Evolutionary conservation across 2,329 filamentous ascomycete genomes (phyloP).

Genomic region (Ophiostoma piceae): DNA sequence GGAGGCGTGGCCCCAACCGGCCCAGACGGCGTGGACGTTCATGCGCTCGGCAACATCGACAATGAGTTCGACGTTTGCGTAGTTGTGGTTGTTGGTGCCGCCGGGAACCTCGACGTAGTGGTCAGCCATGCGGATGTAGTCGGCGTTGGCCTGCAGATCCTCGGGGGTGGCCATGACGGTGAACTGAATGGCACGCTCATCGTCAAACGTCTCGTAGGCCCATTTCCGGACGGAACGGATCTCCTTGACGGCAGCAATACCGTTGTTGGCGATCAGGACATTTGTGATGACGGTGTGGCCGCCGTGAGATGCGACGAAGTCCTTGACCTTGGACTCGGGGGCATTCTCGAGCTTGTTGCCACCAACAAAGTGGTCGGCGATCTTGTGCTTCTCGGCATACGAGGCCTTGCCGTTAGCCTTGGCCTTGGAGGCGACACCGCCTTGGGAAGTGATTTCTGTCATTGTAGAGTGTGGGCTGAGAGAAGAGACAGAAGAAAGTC

Average conservation of each 20-base stretch:
- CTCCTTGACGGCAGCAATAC: conserved; percentile 98
- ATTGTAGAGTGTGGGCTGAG: conserved; percentile 35
- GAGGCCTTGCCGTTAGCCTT: conserved; percentile 56
- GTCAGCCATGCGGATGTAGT: conserved; percentile 99
- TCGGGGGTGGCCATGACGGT: conserved; percentile 99
- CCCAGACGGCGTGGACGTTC: conserved; percentile 98
- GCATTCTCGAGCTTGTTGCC: conserved; percentile 83
- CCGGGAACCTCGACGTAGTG: conserved; percentile 98
- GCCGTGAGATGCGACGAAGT: conserved; percentile 84
- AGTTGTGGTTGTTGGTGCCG: conserved; percentile 99
- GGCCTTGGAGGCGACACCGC: conserved; percentile 27
- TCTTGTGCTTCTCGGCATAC: conserved; percentile 73
- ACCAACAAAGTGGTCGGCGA: conserved; percentile 93
- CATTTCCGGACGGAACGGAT: conserved; percentile 99
- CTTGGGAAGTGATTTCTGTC: conserved; percentile 44
- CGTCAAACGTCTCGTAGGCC: conserved; percentile 99
- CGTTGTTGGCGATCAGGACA: conserved; percentile 98
- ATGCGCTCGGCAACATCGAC: conserved; percentile 98
- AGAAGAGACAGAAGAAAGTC: not conserved
- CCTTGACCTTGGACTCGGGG: conserved; percentile 80
- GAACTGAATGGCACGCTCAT: conserved; percentile 97
- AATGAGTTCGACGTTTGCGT: conserved; percentile 98
- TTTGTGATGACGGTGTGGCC: conserved; percentile 98
- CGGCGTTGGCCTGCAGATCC: conserved; percentile 93
- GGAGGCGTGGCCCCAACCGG: conserved; percentile 97